Percentiles rank a stretch among this genome's conserved stretches.
These are phyloP conservation scores for Paramecium biaurelia DNA, from an alignment of 73 alveolate genomes.

Conservation along the genomic window DNA sequence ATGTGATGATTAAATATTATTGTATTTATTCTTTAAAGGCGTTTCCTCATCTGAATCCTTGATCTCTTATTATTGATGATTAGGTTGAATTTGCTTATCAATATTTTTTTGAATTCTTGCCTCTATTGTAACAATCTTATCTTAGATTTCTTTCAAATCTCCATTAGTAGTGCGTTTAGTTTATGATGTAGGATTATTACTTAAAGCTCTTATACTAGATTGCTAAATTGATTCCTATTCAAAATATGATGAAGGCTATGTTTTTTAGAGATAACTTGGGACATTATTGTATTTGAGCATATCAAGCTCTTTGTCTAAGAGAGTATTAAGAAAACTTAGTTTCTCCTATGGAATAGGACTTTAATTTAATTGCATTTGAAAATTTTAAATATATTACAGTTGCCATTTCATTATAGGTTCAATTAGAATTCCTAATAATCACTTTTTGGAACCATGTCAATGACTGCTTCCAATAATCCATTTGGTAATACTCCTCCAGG, in stretches of 20 bases:
- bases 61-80: neutral
- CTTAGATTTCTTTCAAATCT: neutral
- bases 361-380: neutral
- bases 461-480: slow-evolving; percentile 35
- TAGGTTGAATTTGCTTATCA: neutral
- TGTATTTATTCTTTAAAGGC: slow-evolving; percentile 29
- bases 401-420: neutral
- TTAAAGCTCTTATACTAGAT: slow-evolving; percentile 23
- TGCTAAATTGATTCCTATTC: neutral
- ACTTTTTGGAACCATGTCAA: slow-evolving; percentile 21
- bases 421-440: slow-evolving; percentile 33
- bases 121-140: neutral
- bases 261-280: neutral
- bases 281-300: neutral
- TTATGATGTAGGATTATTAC: slow-evolving; percentile 31
- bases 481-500: slow-evolving; percentile 36
- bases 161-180: neutral
- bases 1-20: neutral
- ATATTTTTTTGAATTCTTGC: slow-evolving; percentile 30
- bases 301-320: slow-evolving; percentile 24
- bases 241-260: neutral
- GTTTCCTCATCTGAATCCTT: slow-evolving; percentile 43
- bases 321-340: slow-evolving; percentile 15
- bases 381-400: neutral
- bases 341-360: slow-evolving; percentile 31